Percentiles rank a stretch among this genome's conserved stretches.
phyloP scores from a whole-genome alignment of 768 basidiomycete species.

The Hebeloma cylindrosporum region DNA sequence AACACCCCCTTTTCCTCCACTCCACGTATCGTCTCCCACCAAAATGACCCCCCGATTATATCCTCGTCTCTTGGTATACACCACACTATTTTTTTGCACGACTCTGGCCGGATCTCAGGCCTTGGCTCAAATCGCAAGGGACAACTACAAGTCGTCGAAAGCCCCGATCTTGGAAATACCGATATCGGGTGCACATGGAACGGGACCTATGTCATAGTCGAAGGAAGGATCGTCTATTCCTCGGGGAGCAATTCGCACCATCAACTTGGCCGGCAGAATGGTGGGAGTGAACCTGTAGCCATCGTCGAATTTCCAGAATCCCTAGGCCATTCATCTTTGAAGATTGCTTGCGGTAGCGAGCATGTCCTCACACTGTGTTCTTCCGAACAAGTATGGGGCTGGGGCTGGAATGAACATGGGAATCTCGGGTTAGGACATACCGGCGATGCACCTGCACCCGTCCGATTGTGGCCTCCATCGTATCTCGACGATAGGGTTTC shows the following conservation, averaged over 20 bases:
- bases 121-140: slow-evolving; percentile 74
- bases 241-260: slow-evolving; percentile 62
- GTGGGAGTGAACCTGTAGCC: slow-evolving; percentile 4
- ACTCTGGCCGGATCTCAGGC: slow-evolving; percentile 48
- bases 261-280: slow-evolving; percentile 55
- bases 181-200: slow-evolving; percentile 75
- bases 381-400: slow-evolving; percentile 61
- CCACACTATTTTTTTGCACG: slow-evolving; percentile 53
- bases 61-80: slow-evolving; percentile 42
- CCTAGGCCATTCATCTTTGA: slow-evolving; percentile 23
- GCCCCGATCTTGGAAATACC: slow-evolving; percentile 15
- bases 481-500: neutral
- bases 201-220: slow-evolving; percentile 56
- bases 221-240: slow-evolving; percentile 31
- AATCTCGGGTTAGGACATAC: slow-evolving; percentile 76
- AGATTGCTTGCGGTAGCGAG: slow-evolving; percentile 78
- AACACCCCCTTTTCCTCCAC: slow-evolving; percentile 28
- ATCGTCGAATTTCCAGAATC: slow-evolving; percentile 10
- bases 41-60: slow-evolving; percentile 30
- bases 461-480: slow-evolving; percentile 51
- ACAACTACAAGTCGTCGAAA: slow-evolving; percentile 53
- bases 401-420: slow-evolving; percentile 99
- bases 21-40: slow-evolving; percentile 36
- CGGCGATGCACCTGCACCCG: slow-evolving; percentile 50
- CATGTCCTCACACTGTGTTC: slow-evolving; percentile 59